phyloP scores from a whole-genome alignment of 495 filamentous ascomycete genomes.

The Friedmanniomyces endolithicus region DNA sequence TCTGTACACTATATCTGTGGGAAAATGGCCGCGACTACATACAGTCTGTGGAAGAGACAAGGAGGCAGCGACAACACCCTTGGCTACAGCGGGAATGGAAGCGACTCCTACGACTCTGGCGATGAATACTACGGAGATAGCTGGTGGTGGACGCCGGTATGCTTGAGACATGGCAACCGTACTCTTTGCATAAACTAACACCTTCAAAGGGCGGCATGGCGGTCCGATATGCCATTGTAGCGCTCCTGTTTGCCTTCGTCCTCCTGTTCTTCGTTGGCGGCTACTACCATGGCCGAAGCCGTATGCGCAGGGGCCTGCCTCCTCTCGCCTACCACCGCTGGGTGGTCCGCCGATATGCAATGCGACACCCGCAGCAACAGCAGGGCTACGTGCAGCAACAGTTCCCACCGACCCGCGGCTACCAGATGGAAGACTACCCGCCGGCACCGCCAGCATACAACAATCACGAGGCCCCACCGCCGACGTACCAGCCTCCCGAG shows the following conservation, averaged over 20 bases:
- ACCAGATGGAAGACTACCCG: slow-evolving; percentile 13
- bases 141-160: slow-evolving; percentile 19
- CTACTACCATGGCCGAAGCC: slow-evolving; percentile 50
- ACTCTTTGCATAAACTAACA: not conserved
- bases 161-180: not conserved
- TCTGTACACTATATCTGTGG: no score
- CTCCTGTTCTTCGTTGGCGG: slow-evolving; percentile 43
- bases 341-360: slow-evolving; percentile 36
- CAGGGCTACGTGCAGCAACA: not conserved
- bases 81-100: not conserved
- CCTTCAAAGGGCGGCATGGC: slow-evolving; percentile 41
- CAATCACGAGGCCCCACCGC: slow-evolving; percentile 11
- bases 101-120: not conserved
- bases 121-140: not conserved
- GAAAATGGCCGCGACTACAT: not conserved
- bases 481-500: slow-evolving; percentile 17
- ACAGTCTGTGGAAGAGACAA: not conserved
- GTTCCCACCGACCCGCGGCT: not conserved
- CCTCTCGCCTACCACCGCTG: slow-evolving; percentile 53
- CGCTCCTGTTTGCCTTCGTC: slow-evolving; percentile 35
- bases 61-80: not conserved
- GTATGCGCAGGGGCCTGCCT: slow-evolving; percentile 46
- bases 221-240: slow-evolving; percentile 57
- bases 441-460: slow-evolving; percentile 19
- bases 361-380: not conserved